A percentile compares a stretch with the other conserved stretches of the same genome.
phyloP scores from a whole-genome alignment of 2,329 filamentous ascomycete genomes.

The Neodidymelliopsis sp. region DNA sequence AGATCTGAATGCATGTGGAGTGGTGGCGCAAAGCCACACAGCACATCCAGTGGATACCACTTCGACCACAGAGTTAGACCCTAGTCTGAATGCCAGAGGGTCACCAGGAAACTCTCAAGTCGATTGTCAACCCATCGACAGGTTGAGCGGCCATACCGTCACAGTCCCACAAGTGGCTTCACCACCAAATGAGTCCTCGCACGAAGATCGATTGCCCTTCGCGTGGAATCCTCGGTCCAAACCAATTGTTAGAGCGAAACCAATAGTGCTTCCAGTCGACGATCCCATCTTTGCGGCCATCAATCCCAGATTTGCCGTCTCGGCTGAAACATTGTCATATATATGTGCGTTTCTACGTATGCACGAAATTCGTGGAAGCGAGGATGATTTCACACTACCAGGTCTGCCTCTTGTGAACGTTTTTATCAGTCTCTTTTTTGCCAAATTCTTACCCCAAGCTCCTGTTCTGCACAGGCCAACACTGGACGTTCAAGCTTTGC shows the following conservation, averaged over 20 bases:
- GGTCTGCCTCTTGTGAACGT: constrained; percentile 9
- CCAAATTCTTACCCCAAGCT: constrained; percentile 2
- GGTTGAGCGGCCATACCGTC: no score
- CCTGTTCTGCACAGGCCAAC: constrained; percentile 11
- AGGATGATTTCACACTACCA: constrained; percentile 9
- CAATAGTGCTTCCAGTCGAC: constrained; percentile 4
- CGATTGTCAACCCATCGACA: no score
- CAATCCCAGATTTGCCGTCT: background rate
- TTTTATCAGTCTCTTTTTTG: constrained; percentile 14
- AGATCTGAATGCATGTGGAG: background rate
- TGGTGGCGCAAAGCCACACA: background rate
- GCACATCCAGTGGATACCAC: no score
- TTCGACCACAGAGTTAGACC: no score
- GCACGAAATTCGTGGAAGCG: background rate
- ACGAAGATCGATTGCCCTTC: constrained; percentile 11
- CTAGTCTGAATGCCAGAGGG: no score
- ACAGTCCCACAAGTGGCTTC: constrained; percentile 3
- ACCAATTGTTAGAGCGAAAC: constrained; percentile 9
- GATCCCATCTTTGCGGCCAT: constrained; percentile 9
- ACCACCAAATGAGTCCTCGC: constrained; percentile 14
- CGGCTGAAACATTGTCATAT: background rate
- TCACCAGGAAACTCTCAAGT: no score
- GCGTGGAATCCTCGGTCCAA: constrained; percentile 14
- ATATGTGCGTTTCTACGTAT: background rate
- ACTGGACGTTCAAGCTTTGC: background rate